Conservation (phyloP, 306 rosid genomes). For the Crotalaria pallida region DNA sequence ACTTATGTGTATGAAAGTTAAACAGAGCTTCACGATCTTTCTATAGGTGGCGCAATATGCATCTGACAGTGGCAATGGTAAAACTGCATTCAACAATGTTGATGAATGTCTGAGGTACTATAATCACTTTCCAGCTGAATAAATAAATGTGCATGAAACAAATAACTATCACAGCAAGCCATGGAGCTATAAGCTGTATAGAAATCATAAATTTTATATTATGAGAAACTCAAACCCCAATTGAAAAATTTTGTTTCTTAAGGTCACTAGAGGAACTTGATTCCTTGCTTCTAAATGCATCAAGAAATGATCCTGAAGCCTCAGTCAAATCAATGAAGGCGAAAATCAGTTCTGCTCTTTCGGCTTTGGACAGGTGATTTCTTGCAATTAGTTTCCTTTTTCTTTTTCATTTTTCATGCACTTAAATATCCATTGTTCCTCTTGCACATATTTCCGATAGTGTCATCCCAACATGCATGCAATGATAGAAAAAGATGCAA, state of each 20-base stretch:
- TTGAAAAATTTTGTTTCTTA: constrained; percentile 13
- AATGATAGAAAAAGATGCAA: background rate
- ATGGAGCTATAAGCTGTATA: background rate
- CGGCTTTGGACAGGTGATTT: constrained; percentile 65
- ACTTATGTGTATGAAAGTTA: background rate
- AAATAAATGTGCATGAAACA: background rate
- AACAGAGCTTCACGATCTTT: constrained; percentile 16
- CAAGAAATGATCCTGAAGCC: constrained; percentile 79
- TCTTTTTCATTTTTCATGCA: background rate
- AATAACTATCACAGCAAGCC: background rate
- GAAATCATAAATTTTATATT: background rate
- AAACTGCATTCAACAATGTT: constrained; percentile 51
- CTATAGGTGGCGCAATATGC: constrained; percentile 85
- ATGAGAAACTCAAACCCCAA: constrained; percentile 18
- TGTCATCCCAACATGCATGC: background rate
- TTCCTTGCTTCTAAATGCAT: constrained; percentile 62
- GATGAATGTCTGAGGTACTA: constrained; percentile 84
- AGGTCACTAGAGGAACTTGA: constrained; percentile 94
- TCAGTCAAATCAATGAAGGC: constrained; percentile 71
- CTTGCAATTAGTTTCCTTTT: background rate
- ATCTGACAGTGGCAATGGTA: constrained; percentile 70
- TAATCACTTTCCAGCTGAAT: background rate
- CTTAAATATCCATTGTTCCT: background rate
- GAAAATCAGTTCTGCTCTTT: constrained; percentile 47
- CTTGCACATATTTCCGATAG: background rate